Base-by-base conservation (phyloP, 116 monocot genomes). In the Posidonia oceanica region DNA sequence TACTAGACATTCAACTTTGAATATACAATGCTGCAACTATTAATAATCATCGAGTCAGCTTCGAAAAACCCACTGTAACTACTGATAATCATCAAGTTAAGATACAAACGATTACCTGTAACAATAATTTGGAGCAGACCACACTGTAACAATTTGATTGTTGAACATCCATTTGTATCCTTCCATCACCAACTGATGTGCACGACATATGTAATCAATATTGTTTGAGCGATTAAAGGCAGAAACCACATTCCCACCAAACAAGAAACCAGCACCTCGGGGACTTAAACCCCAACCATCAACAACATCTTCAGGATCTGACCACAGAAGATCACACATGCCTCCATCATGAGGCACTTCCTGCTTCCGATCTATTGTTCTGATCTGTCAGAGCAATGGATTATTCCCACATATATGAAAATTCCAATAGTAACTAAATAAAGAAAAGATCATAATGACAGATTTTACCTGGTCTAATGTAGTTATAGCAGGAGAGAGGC, bases 121-220 rank as follows among this genome's bases (percentile, higher is more conserved):
- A 82, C 97, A 97, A 64, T 97, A 97, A 76, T 97, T 97, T 56
- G 97, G 97, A 66, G 97, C 97, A 61, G 97, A 97, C 92, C 97
- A 97, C 64, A 97, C 97, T 17, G 97, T 97, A 13, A 97, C 90
- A 71, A 97, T 97, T 79, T 89, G 89, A 59, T 92, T 82, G 74
- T 92, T 87, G 76, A 92, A 97, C 92, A 97, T 97, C 93, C 97
- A 89, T 52, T 97, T 97, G 64, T 85, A 97, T 40, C 97, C 97
- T 81, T 97, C 97, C 92, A 97, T 97, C 48, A 97, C 97, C 23
- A 97, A 73, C 61, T 97, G 97, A 82, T 97, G 92, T 56, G 97
- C 97, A 58, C 97, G 93, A 23, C 97, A 97, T 75, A 97, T 97
- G 75, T 84, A 97, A 72, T 97, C 89, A 37, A 92, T 92, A 72